Base-by-base conservation (phyloP, 169 alveolate species). In the Cryptosporidium viatorum region DNA sequence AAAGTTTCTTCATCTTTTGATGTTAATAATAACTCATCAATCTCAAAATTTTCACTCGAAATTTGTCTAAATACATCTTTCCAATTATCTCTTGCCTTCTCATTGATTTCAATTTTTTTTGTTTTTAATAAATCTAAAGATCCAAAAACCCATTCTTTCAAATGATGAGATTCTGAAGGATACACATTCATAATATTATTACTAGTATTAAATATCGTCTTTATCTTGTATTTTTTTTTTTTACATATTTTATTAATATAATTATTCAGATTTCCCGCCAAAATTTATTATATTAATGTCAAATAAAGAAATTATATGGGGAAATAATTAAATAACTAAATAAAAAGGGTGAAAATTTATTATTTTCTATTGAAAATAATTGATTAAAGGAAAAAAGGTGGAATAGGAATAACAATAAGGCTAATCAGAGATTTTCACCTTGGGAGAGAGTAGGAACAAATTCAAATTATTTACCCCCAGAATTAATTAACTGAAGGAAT, bases 121-220 rank as follows among this genome's bases (percentile, higher is more conserved):
- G n/a, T 48, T 65, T 39, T 59, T 23, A 80, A n/a, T 21, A 31
- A 37, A 21, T 37, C 62, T 26, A 45, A 51, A 41, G 89, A 80
- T 9, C 37, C 67, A 48, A 80, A 80, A 21, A 80, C 62, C 89
- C 89, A 80, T n/a, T 80, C 67, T n/a, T 37, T 59, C 55, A 80
- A 33, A 31, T 80, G 75, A 39, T 80, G 89, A 5, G 89, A 80
- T 39, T 80, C 89, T 9, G 80, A 62, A 4, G 89, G 89, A 33
- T 43, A 43, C 10, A 43, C 8, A 50, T 43, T 71, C 62, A 71
- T 52, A 12, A 31, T 55, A 41, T 39, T 29, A 35, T 33, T 37
- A 35, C 23, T 18, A 35, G 71, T 33, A n/a, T 52, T 52, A 6
- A 23, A 41, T 41, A 41, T 7, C 14, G 26, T 12, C 29, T n/a